These are phyloP conservation scores for Penicillium flavigenum DNA, from an alignment of 495 filamentous ascomycete genomes.

Conservation along the genomic window DNA sequence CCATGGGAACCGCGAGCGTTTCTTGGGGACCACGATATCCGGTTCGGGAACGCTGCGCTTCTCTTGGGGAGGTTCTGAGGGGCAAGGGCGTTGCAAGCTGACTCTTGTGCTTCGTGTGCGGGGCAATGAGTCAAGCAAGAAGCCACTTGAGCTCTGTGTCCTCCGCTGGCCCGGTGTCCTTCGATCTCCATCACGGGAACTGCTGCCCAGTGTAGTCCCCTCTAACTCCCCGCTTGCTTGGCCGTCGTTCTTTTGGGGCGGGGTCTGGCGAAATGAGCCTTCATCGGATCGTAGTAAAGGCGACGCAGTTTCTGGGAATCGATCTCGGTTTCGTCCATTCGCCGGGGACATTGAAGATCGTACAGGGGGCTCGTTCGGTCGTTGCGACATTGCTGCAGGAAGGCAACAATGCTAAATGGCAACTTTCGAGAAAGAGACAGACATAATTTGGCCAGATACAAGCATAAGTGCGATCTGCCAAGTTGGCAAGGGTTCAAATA, in stretches of 20 bases:
- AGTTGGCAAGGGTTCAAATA: not conserved
- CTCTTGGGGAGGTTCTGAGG: slow-evolving; percentile 29
- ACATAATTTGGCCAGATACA: slow-evolving; percentile 17
- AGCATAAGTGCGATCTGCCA: slow-evolving; percentile 23
- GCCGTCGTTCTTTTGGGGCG: slow-evolving; percentile 33
- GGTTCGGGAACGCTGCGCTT: slow-evolving; percentile 36
- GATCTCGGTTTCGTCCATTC: slow-evolving; percentile 17
- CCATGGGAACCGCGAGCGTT: slow-evolving; percentile 42
- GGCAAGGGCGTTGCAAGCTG: slow-evolving; percentile 27
- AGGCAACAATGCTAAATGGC: slow-evolving; percentile 24
- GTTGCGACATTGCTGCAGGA: slow-evolving; percentile 28
- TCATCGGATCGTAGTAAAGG: slow-evolving; percentile 21
- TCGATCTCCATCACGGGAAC: slow-evolving; percentile 41
- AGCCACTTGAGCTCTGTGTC: slow-evolving; percentile 44
- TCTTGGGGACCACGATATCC: slow-evolving; percentile 38
- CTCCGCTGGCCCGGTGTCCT: slow-evolving; percentile 30
- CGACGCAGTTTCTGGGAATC: slow-evolving; percentile 5
- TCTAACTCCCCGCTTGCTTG: slow-evolving; percentile 40
- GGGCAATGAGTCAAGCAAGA: slow-evolving; percentile 46
- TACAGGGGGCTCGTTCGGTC: slow-evolving; percentile 19
- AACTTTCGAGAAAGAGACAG: slow-evolving; percentile 26
- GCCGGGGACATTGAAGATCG: slow-evolving; percentile 20
- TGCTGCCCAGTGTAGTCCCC: slow-evolving; percentile 42
- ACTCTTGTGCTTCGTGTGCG: slow-evolving; percentile 31
- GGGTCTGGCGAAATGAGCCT: slow-evolving; percentile 18